A percentile compares a stretch with the other conserved stretches of the same genome.
Evolutionary conservation across 2,329 filamentous ascomycete species (phyloP).

Genomic region (Cordyceps fumosorosea): DNA sequence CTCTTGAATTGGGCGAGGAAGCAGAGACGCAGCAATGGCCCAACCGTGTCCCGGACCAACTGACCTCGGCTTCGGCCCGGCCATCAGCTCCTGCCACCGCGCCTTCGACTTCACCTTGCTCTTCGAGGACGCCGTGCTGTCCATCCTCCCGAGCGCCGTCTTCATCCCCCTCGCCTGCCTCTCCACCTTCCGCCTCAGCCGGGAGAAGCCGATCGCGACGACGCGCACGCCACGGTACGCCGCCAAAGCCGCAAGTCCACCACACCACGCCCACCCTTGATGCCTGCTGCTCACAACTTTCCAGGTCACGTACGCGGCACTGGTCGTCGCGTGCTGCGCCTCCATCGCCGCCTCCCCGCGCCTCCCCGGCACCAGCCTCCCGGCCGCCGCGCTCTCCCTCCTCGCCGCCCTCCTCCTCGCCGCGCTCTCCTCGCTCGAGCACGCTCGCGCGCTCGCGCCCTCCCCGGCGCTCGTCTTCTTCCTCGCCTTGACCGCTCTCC

Average conservation of each 20-base stretch:
- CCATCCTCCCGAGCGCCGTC: background rate
- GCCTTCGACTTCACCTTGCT: background rate
- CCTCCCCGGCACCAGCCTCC: background rate
- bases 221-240: background rate
- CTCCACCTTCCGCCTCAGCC: background rate
- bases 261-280: background rate
- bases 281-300: background rate
- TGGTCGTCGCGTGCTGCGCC: background rate
- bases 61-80: background rate
- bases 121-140: background rate
- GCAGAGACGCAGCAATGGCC: background rate
- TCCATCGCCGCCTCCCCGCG: background rate
- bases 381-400: background rate
- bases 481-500: background rate
- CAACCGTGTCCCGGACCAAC: background rate
- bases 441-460: background rate
- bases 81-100: constrained; percentile 1
- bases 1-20: background rate
- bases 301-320: background rate
- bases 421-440: background rate
- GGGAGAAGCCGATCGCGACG: background rate
- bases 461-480: background rate
- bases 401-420: background rate
- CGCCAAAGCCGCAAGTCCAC: background rate
- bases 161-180: background rate